Percentiles rank a stretch among this genome's conserved stretches.
phyloP scores from a whole-genome alignment of 2,329 filamentous ascomycete genomes.

The Clonostachys solani region DNA sequence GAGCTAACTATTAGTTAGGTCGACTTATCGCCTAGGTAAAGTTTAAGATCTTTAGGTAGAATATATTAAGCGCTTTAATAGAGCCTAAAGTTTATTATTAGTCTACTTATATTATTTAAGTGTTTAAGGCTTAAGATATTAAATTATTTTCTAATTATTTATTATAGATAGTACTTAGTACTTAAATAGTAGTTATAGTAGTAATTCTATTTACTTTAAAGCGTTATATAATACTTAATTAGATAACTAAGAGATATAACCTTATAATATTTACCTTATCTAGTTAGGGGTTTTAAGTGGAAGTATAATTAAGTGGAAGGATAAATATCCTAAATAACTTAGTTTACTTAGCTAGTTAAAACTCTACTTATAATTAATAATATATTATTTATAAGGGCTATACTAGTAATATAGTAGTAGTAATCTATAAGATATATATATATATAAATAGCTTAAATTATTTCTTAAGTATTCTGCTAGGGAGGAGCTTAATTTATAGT shows the following conservation, averaged over 20 bases:
- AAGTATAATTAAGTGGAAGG: constrained; percentile 1
- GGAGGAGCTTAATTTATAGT: too few relatives aligned
- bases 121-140: background rate
- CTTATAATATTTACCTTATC: background rate
- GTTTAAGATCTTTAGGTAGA: background rate
- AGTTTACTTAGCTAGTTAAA: background rate
- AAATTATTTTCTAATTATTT: background rate
- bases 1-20: background rate
- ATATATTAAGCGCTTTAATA: background rate
- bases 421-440: background rate
- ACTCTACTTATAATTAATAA: background rate
- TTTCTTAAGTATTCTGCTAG: too few relatives aligned
- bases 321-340: background rate
- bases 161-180: too few relatives aligned
- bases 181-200: background rate
- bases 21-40: background rate
- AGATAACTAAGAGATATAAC: background rate
- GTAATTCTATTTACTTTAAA: background rate
- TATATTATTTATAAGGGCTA: background rate
- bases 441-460: background rate
- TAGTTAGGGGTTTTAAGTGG: background rate
- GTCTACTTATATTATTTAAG: background rate
- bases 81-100: background rate
- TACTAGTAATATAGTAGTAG: too few relatives aligned
- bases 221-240: background rate